Percentiles rank a stretch among this genome's conserved stretches.
phyloP scores from a whole-genome alignment of 2,329 filamentous ascomycete genomes.

The Sporothrix dimorphospora region DNA sequence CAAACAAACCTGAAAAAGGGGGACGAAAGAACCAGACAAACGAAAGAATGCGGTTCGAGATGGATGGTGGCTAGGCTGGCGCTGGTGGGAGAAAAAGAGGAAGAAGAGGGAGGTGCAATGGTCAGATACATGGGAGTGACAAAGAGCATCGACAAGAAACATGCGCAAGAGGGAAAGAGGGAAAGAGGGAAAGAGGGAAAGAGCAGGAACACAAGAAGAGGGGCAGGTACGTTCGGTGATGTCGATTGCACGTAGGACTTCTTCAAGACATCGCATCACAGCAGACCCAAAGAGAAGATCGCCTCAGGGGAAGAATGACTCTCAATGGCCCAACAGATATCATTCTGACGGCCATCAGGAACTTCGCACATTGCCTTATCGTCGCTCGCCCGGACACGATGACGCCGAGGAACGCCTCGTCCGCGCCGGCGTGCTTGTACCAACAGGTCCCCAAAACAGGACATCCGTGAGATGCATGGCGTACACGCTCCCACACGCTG shows the following conservation, averaged over 20 bases:
- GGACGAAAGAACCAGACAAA: background rate
- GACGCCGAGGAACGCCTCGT: no score
- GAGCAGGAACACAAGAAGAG: background rate
- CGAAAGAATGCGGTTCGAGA: background rate
- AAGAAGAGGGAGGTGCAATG: background rate
- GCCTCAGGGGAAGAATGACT: background rate
- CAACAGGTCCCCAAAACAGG: background rate
- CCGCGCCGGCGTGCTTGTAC: background rate
- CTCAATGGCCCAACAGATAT: background rate
- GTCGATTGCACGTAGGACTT: background rate
- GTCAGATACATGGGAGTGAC: slow-evolving; percentile 18
- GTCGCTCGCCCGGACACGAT: background rate
- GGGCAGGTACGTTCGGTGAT: background rate
- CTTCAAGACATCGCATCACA: background rate
- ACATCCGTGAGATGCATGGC: slow-evolving; percentile 9
- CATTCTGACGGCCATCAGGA: background rate
- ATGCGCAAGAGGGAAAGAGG: background rate
- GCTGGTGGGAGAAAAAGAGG: background rate
- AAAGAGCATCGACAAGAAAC: background rate
- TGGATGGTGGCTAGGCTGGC: background rate
- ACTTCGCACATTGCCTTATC: background rate
- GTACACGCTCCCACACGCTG: background rate
- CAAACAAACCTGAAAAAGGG: background rate
- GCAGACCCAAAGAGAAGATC: background rate
- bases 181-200: background rate